Base-by-base conservation (phyloP, 2,329 filamentous ascomycete species). In the Chrysosporium keratinophilum region DNA sequence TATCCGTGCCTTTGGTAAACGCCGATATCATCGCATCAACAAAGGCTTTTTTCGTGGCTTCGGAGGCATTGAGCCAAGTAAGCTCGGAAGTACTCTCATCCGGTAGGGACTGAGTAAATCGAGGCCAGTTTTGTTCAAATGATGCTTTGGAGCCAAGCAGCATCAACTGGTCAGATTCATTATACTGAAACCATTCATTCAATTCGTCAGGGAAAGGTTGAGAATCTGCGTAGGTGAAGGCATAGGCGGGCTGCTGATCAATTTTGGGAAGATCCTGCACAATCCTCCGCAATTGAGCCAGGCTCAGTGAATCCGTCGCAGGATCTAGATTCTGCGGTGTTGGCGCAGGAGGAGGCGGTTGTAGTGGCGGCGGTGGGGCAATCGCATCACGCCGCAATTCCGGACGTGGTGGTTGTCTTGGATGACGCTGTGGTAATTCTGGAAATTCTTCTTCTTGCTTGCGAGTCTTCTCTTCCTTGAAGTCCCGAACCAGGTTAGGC, bases 141-240 rank as follows among this genome's bases (percentile, higher is more conserved):
- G 84, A 82, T 37, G 81, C 77, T 64, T 87, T 87, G 17, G 87
- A 84, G 51, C 83, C 80, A 51, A 86, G 79, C 47, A 96, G 75
- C 63, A 90, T 84, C 45, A 84, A 78, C 71, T 87, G 87, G 66
- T 97, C 90, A 69, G 87, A 86, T 58, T 88, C 83, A 62, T 86
- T 85, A 70, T 97, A 96, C 51, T 85, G 83, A 70, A 98, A 98
- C 93, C 93, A 98, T 72, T 98, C 93, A 66, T 97, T 88, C 46
- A 98, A 77, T 74, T 98, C 93, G 59, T 93, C 88, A 15, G 87
- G 82, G 62, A 95, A 84, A 0, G 81, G 74, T 19, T 84, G 83
- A 54, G 79, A 78, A 68, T 91, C 86, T 23, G 79, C 74, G 71
- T 91, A 91, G 58, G 80, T 80, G 67, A 95, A 98, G 57, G 93